A percentile compares a stretch with the other conserved stretches of the same genome.
Evolutionary conservation across 139 green algal genomes (phyloP).

Genomic region (Zygnema circumcarinatum): DNA sequence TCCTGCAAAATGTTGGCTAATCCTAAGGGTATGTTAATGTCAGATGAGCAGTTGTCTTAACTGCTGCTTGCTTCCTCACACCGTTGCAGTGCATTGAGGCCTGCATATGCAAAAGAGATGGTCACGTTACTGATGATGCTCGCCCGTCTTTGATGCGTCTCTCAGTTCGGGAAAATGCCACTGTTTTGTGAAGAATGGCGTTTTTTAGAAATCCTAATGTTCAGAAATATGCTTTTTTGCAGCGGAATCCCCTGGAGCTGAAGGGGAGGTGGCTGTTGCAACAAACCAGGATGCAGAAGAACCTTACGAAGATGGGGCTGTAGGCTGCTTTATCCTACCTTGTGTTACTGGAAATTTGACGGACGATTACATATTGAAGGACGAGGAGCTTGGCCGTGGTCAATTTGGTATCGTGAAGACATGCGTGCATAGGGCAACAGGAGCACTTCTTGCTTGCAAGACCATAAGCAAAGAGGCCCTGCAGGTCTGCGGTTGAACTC

Average conservation of each 20-base stretch:
- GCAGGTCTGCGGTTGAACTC: conserved; percentile 57
- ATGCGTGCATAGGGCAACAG: conserved; percentile 67
- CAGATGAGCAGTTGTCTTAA: neutral
- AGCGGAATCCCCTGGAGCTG: neutral
- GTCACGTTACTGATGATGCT: neutral
- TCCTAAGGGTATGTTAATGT: neutral
- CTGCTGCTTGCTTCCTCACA: no score
- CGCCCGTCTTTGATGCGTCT: neutral
- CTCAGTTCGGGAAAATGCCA: neutral
- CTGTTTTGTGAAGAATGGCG: neutral
- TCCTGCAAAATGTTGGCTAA: neutral
- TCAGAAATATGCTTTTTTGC: neutral
- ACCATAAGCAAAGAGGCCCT: conserved; percentile 79
- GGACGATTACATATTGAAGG: conserved; percentile 24
- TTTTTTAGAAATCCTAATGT: neutral
- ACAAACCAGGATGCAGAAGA: neutral
- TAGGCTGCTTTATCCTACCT: neutral
- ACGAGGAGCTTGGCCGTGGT: conserved; percentile 49
- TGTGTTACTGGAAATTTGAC: conserved; percentile 3
- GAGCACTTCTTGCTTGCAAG: conserved; percentile 78
- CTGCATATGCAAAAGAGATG: no score
- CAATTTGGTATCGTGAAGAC: conserved; percentile 57
- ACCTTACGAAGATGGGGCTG: neutral
- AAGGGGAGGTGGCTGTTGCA: neutral
- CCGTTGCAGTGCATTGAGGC: no score